These are phyloP conservation scores for Solanum lignicaule DNA, from an alignment of 257 asterid genomes.

Conservation along the genomic window DNA sequence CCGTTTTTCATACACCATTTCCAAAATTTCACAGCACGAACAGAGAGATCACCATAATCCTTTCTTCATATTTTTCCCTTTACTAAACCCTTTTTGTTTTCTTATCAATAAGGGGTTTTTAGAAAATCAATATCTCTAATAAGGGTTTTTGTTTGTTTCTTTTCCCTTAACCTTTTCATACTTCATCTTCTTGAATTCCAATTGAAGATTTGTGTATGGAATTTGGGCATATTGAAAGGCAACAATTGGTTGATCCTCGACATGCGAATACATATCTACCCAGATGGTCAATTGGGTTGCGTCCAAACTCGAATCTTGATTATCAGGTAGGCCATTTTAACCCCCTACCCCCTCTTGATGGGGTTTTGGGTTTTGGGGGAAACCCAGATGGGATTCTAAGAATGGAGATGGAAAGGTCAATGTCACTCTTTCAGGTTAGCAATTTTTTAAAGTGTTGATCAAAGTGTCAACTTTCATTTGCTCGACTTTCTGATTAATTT, in stretches of 20 bases:
- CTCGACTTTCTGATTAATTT: background rate
- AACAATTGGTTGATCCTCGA: background rate
- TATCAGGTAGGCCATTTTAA: background rate
- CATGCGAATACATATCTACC: background rate
- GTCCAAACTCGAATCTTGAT: background rate
- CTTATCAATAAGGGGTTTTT: background rate
- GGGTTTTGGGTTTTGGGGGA: background rate
- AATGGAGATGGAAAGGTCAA: conserved; percentile 37
- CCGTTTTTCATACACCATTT: background rate
- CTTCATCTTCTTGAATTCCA: background rate
- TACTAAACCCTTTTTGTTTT: background rate
- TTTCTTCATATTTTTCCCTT: background rate
- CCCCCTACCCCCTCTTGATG: background rate
- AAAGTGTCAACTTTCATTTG: background rate
- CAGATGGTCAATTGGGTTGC: conserved; percentile 4
- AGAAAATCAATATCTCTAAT: background rate
- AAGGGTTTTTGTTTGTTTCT: background rate
- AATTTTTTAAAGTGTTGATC: background rate
- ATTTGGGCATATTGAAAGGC: conserved; percentile 4
- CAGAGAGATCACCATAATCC: background rate
- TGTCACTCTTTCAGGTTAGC: conserved; percentile 34
- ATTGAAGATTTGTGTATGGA: conserved; percentile 14
- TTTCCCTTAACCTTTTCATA: background rate
- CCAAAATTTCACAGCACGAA: background rate
- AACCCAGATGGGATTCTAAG: background rate